Evolutionary conservation across 139 green algal genomes (phyloP), one percentile per base, ranked within the genome.

Genomic region (Micractinium conductrix): DNA sequence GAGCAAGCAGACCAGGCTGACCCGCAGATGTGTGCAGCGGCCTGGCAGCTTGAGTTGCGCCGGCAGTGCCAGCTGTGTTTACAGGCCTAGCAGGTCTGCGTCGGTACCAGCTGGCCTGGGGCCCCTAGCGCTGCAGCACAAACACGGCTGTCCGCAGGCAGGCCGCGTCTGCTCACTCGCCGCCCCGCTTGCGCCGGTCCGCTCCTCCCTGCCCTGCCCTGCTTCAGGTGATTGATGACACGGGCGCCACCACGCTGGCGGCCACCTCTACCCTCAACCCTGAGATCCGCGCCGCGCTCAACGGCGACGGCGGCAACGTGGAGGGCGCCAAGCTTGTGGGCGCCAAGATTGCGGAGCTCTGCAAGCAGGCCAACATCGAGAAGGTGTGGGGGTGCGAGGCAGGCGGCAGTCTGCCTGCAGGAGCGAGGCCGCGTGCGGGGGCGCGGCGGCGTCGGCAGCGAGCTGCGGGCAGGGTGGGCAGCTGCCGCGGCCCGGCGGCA

Each of bases 161-260:
- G n/a, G n/a, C 22, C 26, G 17, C 43, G 43, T 28, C 53, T 62
- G 24, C 53, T 62, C 10, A 58, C 53, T 21, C 53, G 7, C 22
- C 43, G 71, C 53, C 1, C 43, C 28, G 10, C 35, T 78, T 43
- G 21, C n/a, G n/a, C n/a, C n/a, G n/a, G n/a, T n/a, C n/a, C n/a
- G n/a, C n/a, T n/a, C n/a, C n/a, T n/a, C n/a, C 30, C 71, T 35
- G 42, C 28, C 2, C n/a, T 44, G 50, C 33, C 30, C 44, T 45
- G 48, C 2, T 73, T 53, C 90, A 98, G 95, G 94, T 99, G 0
- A 99, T 99, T 75, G 95, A 99, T 82, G 96, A 99, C 91, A 84
- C 48, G 5, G 79, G 83, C 30, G 91, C 94, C 48, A 84, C 91
- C 85, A 99, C 97, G 0, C 90, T 99, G 40, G 93, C 70, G 33